Evolutionary conservation across 148 eudicot genomes (phyloP).

Genomic region (Drosera capensis): DNA sequence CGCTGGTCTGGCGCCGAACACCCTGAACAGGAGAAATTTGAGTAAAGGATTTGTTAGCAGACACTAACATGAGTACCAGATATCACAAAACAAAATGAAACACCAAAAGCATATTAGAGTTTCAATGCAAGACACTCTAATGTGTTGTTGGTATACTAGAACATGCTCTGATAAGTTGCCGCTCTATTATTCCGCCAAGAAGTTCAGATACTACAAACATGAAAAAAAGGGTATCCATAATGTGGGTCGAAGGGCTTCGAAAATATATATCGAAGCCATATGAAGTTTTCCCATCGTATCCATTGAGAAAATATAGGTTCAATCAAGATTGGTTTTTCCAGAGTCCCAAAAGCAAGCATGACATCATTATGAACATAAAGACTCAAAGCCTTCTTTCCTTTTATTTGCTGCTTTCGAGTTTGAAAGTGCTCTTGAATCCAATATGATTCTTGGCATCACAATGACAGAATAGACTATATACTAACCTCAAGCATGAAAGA

Average conservation of each 20-base stretch:
- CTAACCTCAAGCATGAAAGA: conserved; percentile 81
- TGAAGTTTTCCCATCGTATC: conserved; percentile 2
- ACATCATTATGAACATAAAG: conserved; percentile 7
- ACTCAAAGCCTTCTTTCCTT: too few relatives aligned
- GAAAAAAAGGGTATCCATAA: too few relatives aligned
- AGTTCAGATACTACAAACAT: too few relatives aligned
- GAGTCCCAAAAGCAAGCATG: conserved; percentile 8
- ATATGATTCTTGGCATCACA: too few relatives aligned
- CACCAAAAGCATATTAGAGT: too few relatives aligned
- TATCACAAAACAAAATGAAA: neutral
- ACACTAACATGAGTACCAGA: neutral
- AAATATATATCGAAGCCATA: conserved; percentile 9
- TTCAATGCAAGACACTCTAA: too few relatives aligned
- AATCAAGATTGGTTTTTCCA: conserved; percentile 3
- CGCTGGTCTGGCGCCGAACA: conserved; percentile 56
- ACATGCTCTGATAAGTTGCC: too few relatives aligned
- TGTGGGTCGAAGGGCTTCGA: neutral
- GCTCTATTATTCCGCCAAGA: too few relatives aligned
- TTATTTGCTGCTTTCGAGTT: too few relatives aligned
- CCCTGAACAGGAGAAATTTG: conserved; percentile 28
- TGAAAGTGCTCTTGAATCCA: too few relatives aligned
- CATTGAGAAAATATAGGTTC: conserved; percentile 5
- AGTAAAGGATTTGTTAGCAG: neutral
- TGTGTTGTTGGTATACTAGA: too few relatives aligned
- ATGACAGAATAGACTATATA: too few relatives aligned